Evolutionary conservation across 2,329 filamentous ascomycete genomes (phyloP).

Genomic region (Ambrosiella xylebori): DNA sequence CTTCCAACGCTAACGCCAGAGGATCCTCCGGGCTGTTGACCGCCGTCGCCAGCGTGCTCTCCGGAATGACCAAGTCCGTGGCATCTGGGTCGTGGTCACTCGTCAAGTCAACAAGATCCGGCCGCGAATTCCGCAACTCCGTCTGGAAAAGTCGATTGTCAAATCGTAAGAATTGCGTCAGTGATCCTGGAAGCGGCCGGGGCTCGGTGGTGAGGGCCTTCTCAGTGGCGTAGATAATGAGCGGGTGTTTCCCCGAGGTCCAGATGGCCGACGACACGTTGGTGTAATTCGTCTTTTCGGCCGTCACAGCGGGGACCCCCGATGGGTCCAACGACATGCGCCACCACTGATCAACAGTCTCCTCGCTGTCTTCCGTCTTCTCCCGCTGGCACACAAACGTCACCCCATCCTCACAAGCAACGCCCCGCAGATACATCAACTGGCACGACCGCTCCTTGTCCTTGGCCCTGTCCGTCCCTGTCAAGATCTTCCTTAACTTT

Average conservation of each 20-base stretch:
- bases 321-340: conserved; percentile 27
- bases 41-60: no score
- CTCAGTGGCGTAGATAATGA: conserved; percentile 37
- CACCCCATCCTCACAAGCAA: conserved; percentile 29
- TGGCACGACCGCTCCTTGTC: conserved; percentile 18
- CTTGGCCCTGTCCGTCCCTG: not conserved
- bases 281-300: conserved; percentile 32
- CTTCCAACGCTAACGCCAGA: no score
- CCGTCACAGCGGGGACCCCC: conserved; percentile 26
- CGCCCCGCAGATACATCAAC: conserved; percentile 33
- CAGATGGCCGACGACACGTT: conserved; percentile 29
- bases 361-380: no score
- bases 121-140: not conserved
- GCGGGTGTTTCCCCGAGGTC: conserved; percentile 27
- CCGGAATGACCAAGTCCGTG: not conserved
- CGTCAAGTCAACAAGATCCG: no score
- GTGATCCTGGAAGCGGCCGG: conserved; percentile 22
- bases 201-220: conserved; percentile 23
- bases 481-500: not conserved
- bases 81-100: not conserved
- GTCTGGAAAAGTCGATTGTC: conserved; percentile 35
- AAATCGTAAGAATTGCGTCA: conserved; percentile 30
- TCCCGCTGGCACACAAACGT: conserved; percentile 32
- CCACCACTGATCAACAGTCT: conserved; percentile 36
- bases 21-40: no score